Base-by-base conservation (phyloP, 176 grass and related monocot species). In the Bothriochloa decipiens region DNA sequence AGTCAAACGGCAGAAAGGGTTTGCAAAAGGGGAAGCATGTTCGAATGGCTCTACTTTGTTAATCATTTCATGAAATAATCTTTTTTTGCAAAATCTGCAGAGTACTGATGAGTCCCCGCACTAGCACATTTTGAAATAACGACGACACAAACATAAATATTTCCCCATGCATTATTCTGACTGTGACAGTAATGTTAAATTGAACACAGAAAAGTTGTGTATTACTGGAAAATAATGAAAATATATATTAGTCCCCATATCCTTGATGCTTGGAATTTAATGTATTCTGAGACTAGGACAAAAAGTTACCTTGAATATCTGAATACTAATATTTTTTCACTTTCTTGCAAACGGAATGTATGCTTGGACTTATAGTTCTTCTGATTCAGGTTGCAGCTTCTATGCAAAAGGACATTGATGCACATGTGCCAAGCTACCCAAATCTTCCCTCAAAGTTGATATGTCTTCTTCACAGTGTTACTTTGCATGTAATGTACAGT, bases 361-460 rank as follows among this genome's bases (percentile, higher is more conserved):
- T 72, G 22, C 72, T 76, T 95, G 58, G 50, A 72, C 78, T 83
- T 68, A 86, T 43, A 36, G 35, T 49, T 18, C 82, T 78, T 81
- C 26, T 80, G 79, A 81, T 78, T 80, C 90, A 99, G 97, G 93
- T 99, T 85, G 97, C 97, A 72, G 97, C 97, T 86, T 99, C 97
- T 89, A 99, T 99, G 97, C 97, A 96, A 89, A 99, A 94, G 86
- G 93, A 94, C 82, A 83, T 94, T 40, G 97, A 99, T 88, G 87
- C 75, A 5, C 97, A 99, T 82, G 80, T 96, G 23, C 97, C 97
- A 79, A 99, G 86, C 84, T 96, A 99, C 52, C 91, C 97, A 28
- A 94, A 99, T 77, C 93, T 99, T 87, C 88, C 97, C 4, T 92
- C 97, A 1, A 94, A 99, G 82, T 78, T 99, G 88, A 99, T 96